Percentiles rank a stretch among this genome's conserved stretches.
These are phyloP conservation scores for Aspergillus sp. DNA, from an alignment of 2,329 filamentous ascomycete species.

Conservation along the genomic window DNA sequence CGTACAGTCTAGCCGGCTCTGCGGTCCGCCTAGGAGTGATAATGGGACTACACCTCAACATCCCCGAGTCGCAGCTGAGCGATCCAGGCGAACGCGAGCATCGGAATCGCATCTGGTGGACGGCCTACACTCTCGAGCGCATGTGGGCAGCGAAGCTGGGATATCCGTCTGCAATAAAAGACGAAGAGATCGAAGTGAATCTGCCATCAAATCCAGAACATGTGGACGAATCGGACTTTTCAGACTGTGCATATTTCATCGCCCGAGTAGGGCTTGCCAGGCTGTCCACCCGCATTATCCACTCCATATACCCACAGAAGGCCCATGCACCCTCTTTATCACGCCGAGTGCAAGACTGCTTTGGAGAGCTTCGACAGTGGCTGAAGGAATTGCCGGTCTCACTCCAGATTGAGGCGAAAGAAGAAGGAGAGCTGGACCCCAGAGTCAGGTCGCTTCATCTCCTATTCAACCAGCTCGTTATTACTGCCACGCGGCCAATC, in stretches of 20 bases:
- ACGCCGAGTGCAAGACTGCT: background rate
- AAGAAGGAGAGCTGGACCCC: background rate
- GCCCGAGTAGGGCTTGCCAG: background rate
- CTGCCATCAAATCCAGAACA: background rate
- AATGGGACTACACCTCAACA: background rate
- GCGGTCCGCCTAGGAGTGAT: background rate
- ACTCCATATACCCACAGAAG: background rate
- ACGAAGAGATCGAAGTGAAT: background rate
- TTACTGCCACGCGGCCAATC: background rate
- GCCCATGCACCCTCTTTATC: background rate
- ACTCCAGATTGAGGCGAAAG: background rate
- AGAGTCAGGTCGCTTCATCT: background rate
- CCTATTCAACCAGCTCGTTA: background rate
- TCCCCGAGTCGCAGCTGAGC: background rate
- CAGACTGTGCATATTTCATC: background rate
- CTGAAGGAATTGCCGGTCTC: background rate
- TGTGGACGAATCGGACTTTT: background rate
- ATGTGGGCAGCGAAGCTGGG: background rate
- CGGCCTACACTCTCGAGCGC: background rate
- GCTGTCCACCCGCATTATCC: background rate
- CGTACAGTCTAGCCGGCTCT: background rate
- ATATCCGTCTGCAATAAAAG: background rate
- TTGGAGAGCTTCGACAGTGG: background rate
- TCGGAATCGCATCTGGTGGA: background rate
- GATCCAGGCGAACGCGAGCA: background rate